Evolutionary conservation across 352 stramenopile genomes (phyloP).

Genomic region (Thalassiosira sp.): DNA sequence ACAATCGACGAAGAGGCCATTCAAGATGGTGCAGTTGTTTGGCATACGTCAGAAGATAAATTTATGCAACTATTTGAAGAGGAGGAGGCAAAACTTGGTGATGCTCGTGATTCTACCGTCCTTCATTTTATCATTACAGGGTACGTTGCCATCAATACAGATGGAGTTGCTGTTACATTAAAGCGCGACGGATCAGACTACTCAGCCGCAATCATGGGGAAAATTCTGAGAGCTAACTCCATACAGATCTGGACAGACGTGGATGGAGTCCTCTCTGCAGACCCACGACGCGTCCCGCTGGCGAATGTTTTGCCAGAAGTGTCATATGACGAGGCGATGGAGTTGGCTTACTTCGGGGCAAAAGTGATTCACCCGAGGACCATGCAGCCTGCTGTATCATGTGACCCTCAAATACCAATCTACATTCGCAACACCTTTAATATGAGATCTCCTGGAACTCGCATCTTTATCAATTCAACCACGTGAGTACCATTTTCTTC

Average conservation of each 20-base stretch:
- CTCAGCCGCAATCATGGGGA: slow-evolving; percentile 92
- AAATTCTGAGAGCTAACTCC: slow-evolving; percentile 86
- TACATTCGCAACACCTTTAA: slow-evolving; percentile 98
- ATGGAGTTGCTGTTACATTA: slow-evolving; percentile 92
- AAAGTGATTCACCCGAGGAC: slow-evolving; percentile 90
- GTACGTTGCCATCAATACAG: slow-evolving; percentile 92
- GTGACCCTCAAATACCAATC: slow-evolving; percentile 86
- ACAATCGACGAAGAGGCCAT: slow-evolving; percentile 81
- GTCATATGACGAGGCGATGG: slow-evolving; percentile 96
- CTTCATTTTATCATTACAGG: slow-evolving; percentile 90
- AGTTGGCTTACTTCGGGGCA: slow-evolving; percentile 96
- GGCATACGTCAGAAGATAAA: slow-evolving; percentile 62
- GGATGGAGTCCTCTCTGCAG: slow-evolving; percentile 94
- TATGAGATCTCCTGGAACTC: slow-evolving; percentile 78
- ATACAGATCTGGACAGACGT: slow-evolving; percentile 98
- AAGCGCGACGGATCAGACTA: slow-evolving; percentile 93
- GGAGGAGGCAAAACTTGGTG: slow-evolving; percentile 31
- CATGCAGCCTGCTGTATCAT: slow-evolving; percentile 81
- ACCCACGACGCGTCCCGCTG: slow-evolving; percentile 91
- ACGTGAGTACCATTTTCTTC: neutral
- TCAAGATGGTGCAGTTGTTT: slow-evolving; percentile 59
- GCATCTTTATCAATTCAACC: slow-evolving; percentile 66
- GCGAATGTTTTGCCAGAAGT: slow-evolving; percentile 88
- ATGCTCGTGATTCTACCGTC: neutral
- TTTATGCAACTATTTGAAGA: slow-evolving; percentile 85